phyloP scores from a whole-genome alignment of 495 filamentous ascomycete genomes.

The Podospora appendiculata region DNA sequence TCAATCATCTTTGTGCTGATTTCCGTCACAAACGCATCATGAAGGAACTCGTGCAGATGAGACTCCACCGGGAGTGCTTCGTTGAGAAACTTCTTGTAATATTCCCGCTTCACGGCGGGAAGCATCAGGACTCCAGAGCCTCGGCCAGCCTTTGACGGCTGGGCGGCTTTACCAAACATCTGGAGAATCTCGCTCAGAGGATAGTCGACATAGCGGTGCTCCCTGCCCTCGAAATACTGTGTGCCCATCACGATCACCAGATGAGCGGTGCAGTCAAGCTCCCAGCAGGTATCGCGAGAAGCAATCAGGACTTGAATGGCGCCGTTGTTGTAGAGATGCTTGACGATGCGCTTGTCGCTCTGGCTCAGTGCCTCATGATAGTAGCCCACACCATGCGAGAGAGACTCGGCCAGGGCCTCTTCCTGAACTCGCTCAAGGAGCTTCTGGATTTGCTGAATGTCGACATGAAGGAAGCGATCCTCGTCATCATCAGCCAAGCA shows the following conservation, averaged over 20 bases:
- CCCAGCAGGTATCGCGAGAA: constrained; percentile 94
- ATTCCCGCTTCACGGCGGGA: constrained; percentile 85
- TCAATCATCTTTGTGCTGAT: constrained; percentile 89
- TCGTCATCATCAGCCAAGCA: constrained; percentile 86
- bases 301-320: constrained; percentile 91
- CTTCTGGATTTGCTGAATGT: constrained; percentile 70
- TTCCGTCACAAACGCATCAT: constrained; percentile 95
- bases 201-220: constrained; percentile 97
- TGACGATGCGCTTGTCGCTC: constrained; percentile 87
- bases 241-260: constrained; percentile 96
- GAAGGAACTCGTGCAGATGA: constrained; percentile 81
- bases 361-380: constrained; percentile 87
- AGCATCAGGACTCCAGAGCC: constrained; percentile 93
- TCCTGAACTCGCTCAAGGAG: constrained; percentile 78
- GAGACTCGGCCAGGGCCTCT: constrained; percentile 74
- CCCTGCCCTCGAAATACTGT: constrained; percentile 95
- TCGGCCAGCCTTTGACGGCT: constrained; percentile 65
- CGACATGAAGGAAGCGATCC: constrained; percentile 82
- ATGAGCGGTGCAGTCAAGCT: constrained; percentile 80
- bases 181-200: constrained; percentile 95
- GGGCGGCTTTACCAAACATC: constrained; percentile 93
- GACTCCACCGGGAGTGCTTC: constrained; percentile 95
- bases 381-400: constrained; percentile 96
- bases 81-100: constrained; percentile 98
- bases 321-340: constrained; percentile 82